phyloP scores from a whole-genome alignment of 495 filamentous ascomycete species.

The Lasiosphaeria ovina region DNA sequence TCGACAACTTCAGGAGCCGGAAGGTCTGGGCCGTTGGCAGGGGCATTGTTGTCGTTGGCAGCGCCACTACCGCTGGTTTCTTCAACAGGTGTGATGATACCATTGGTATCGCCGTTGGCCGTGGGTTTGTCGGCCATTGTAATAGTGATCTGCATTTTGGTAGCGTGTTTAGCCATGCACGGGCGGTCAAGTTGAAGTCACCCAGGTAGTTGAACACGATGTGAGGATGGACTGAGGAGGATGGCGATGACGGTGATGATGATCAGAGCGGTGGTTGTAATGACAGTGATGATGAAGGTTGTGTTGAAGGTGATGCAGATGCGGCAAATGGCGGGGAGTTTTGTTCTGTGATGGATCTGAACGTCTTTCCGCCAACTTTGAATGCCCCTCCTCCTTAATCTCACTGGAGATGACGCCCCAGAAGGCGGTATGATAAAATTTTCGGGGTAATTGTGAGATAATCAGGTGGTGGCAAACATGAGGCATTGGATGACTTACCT shows the following conservation, averaged over 20 bases:
- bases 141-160: too few species aligned
- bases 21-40: not conserved
- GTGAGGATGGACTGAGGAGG: too few species aligned
- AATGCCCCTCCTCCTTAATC: too few species aligned
- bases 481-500: too few species aligned
- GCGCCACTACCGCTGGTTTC: not conserved
- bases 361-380: too few species aligned
- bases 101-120: conserved; percentile 3
- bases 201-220: not conserved
- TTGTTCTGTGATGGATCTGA: not conserved
- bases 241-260: not conserved
- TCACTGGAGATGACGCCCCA: too few species aligned
- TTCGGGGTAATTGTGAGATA: too few species aligned
- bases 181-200: not conserved
- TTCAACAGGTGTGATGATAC: too few species aligned
- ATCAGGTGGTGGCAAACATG: too few species aligned
- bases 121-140: not conserved
- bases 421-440: too few species aligned
- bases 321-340: not conserved
- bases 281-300: not conserved
- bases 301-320: not conserved
- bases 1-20: not conserved
- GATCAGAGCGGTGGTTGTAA: not conserved
- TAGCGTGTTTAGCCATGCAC: not conserved
- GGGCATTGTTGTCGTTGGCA: not conserved